phyloP scores from a whole-genome alignment of 2,329 filamentous ascomycete genomes.

The Pseudogymnoascus sp. region DNA sequence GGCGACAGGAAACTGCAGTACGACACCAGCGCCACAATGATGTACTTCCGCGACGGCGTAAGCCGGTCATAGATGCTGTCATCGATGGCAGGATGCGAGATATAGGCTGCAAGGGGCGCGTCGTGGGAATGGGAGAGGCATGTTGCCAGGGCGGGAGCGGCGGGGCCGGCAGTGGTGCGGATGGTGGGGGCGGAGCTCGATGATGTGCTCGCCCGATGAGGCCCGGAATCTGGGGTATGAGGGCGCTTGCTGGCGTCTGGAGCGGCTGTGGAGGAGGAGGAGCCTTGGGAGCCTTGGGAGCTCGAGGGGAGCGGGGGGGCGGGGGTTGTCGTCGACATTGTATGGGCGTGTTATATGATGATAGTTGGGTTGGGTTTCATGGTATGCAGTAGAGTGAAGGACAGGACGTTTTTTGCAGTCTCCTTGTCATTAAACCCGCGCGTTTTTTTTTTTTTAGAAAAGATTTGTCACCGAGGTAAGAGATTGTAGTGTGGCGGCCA shows the following conservation, averaged over 20 bases:
- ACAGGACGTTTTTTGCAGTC: not conserved
- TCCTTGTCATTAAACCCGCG: not conserved
- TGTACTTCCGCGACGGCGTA: conserved; percentile 50
- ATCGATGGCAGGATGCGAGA: conserved; percentile 24
- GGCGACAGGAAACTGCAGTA: conserved; percentile 72
- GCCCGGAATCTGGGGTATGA: not conserved
- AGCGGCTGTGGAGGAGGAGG: not conserved
- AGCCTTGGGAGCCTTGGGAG: not conserved
- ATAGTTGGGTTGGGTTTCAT: not conserved
- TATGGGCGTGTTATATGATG: not conserved
- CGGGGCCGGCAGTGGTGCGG: not conserved
- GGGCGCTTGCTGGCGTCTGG: not conserved
- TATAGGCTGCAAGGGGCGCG: conserved; percentile 22
- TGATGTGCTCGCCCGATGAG: not conserved
- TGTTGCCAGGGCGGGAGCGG: not conserved
- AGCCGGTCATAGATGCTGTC: conserved; percentile 60
- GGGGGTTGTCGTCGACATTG: not conserved
- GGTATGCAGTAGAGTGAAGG: not conserved
- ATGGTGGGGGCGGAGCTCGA: not conserved
- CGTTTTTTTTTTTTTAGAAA: not conserved
- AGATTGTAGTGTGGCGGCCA: not conserved
- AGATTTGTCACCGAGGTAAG: not conserved
- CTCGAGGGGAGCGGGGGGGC: not conserved
- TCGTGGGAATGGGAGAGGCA: not conserved
- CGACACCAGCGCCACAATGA: conserved; percentile 61